Base-by-base conservation (phyloP, 805 yeast species). In the Kuraishia molischiana region DNA sequence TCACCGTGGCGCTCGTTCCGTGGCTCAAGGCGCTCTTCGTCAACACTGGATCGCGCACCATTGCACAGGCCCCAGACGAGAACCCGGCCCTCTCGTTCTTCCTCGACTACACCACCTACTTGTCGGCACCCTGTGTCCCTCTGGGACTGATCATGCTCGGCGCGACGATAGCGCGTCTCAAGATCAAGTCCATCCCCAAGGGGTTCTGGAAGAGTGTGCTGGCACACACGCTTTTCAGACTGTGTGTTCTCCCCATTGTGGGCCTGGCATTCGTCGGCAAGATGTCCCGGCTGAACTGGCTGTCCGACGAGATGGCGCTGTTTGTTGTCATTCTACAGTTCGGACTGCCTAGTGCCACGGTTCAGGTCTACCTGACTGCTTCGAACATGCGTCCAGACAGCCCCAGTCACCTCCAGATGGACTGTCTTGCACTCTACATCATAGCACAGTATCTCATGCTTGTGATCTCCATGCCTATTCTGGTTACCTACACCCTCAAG, bases 131-230 rank as follows among this genome's bases (percentile, higher is more conserved):
- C 1, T 64, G 72, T 22, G 80, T 74, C 32, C 80, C 80, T 2
- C 41, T 73, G 29, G 80, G 80, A 0, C 56, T 74, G 36, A 47
- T 72, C 14, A 48, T 74, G 24, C 53, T 74, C 34, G 80, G 80
- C 1, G 74, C 78, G 9, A 66, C 77, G 5, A 59, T 74, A 20
- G 67, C 77, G 4, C 50, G 79, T 28, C 58, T 74, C 41, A 64
- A 68, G 40, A 59, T 74, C 15, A 62, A 58, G 13, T 43, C 52
- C 6, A 58, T 72, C 47, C 73, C 75, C 6, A 47, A 56, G 14
- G 79, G 79, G 0, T 74, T 74, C 51, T 74, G 79, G 79, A 72
- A 72, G 48, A 66, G 73, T 2, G 74, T 72, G 2, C 42, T 71
- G 17, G 57, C 60, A 43, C 58, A 70, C 17, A 65, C 73, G 0